Conservation (phyloP, 2,329 filamentous ascomycete species). For the Lasiodiplodia sp. region DNA sequence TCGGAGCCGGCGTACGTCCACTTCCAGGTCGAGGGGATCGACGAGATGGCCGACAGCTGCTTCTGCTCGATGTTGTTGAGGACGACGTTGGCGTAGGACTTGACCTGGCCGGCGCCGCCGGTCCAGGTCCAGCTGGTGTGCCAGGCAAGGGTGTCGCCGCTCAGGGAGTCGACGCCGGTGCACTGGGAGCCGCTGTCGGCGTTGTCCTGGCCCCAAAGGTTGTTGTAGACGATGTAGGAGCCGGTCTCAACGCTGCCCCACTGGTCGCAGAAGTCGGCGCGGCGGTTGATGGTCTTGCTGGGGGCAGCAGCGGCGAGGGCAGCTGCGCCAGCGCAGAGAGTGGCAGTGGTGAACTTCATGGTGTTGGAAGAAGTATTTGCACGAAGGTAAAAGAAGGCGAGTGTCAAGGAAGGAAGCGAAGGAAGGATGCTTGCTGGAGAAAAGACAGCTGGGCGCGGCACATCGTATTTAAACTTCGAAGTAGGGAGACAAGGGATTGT, state of each 20-base stretch:
- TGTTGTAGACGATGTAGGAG: slow-evolving; percentile 46
- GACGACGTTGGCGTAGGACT: slow-evolving; percentile 54
- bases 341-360: slow-evolving; percentile 42
- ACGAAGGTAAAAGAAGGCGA: background rate
- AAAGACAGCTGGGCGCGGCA: background rate
- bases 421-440: background rate
- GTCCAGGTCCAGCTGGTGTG: slow-evolving; percentile 54
- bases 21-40: slow-evolving; percentile 54
- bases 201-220: slow-evolving; percentile 53
- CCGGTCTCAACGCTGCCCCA: slow-evolving; percentile 41
- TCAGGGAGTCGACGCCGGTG: slow-evolving; percentile 51
- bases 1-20: slow-evolving; percentile 59
- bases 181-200: slow-evolving; percentile 56
- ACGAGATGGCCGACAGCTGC: slow-evolving; percentile 47
- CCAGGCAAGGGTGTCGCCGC: slow-evolving; percentile 51
- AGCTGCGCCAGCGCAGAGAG: slow-evolving; percentile 39
- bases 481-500: background rate
- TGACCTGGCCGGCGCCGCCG: slow-evolving; percentile 48
- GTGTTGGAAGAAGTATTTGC: background rate
- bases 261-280: slow-evolving; percentile 44
- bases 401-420: slow-evolving; percentile 21
- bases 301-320: slow-evolving; percentile 41
- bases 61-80: slow-evolving; percentile 42
- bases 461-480: slow-evolving; percentile 18
- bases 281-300: slow-evolving; percentile 38